Evolutionary conservation across 164 flowering plant species (phyloP), one percentile per base, ranked within the genome.

Genomic region (Malania oleifera): DNA sequence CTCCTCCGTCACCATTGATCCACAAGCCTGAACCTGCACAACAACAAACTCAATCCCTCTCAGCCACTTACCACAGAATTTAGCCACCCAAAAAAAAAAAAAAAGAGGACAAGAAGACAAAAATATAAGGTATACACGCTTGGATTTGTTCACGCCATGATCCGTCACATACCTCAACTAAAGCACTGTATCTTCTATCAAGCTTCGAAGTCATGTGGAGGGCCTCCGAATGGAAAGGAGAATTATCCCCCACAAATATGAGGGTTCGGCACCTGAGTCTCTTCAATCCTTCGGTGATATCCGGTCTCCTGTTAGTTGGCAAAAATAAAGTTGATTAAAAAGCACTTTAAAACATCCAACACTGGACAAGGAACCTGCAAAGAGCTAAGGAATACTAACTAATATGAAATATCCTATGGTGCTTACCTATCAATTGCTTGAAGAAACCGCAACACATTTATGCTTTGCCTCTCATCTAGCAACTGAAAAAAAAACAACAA

Each of bases 1-100:
- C 73, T 92, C 98, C 46, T 92, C 96, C 20, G 98, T 92, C 70
- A 92, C 98, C 90, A 89, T 75, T 25, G 98, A 87, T 56, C 98
- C 98, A 64, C 98, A 92, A n/a, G 88, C 79, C 66, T 89, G 96
- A 38, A 92, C 98, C 98, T 92, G 77, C 44, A 68, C 10, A 46
- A 20, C 49, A 6, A 52, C n/a, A 54, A 6, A 52, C n/a, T 3
- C 19, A 14, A 38, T n/a, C 64, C 20, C 29, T 39, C 51, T 43
- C 28, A n/a, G n/a, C n/a, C n/a, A n/a, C n/a, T n/a, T n/a, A n/a
- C n/a, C n/a, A n/a, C 10, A 37, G 23, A 38, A 7, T 40, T 17
- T 49, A 18, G 13, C 13, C 17, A 11, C 4, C 17, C 14, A 40
- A 15, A 12, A 40, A 15, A 11, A 11, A 8, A 5, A 12, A 12